Evolutionary conservation across 129 eudicot species (phyloP).

Genomic region (Saposhnikovia divaricata): DNA sequence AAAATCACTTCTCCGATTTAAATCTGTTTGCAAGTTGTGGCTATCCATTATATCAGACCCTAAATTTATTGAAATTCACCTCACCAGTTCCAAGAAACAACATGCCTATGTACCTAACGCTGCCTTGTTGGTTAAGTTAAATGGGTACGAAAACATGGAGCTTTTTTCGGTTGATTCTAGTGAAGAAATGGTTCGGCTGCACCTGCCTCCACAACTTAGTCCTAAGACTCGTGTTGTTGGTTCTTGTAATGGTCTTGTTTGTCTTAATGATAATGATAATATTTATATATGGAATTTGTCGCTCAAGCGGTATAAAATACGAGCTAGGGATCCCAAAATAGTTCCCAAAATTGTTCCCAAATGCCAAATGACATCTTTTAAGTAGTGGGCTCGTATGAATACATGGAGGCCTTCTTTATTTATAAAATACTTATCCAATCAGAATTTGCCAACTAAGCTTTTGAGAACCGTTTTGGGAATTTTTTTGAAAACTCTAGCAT

Average conservation of each 20-base stretch:
- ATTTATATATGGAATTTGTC: background rate
- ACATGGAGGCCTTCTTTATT: too few relatives aligned
- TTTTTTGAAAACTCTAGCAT: too few relatives aligned
- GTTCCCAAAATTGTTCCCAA: too few relatives aligned
- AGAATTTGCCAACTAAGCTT: too few relatives aligned
- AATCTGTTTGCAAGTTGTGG: background rate
- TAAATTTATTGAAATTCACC: background rate
- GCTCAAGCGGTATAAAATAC: background rate
- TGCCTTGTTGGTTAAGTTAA: background rate
- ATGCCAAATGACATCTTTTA: too few relatives aligned
- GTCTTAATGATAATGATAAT: background rate
- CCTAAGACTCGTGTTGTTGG: background rate
- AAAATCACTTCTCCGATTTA: background rate
- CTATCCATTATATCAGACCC: background rate
- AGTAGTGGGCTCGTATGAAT: too few relatives aligned
- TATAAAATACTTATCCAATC: too few relatives aligned
- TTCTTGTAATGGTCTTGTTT: background rate
- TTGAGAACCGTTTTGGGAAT: too few relatives aligned
- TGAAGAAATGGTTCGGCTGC: background rate
- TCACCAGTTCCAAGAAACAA: background rate
- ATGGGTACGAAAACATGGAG: too few relatives aligned
- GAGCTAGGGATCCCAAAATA: too few relatives aligned
- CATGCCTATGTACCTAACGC: background rate
- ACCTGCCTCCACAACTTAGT: background rate
- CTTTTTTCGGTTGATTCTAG: too few relatives aligned